Conservation (phyloP, 2,329 filamentous ascomycete species). For the Diplodia scrobiculata region DNA sequence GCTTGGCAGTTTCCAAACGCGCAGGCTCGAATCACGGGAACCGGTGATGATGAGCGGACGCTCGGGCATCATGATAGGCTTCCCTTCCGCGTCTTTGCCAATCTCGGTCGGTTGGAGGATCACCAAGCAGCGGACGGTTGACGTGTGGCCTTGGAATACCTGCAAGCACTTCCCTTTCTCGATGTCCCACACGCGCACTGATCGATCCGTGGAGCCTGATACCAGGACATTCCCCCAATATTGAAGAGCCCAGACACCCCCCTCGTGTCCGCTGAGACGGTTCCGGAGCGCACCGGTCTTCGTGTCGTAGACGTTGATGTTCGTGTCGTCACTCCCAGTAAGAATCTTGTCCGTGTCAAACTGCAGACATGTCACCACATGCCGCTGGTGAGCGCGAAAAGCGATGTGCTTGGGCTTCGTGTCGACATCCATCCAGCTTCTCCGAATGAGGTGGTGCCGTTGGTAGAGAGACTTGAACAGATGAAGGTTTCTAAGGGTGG, state of each 20-base stretch:
- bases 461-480: slow-evolving; percentile 96
- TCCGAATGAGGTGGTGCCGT: slow-evolving; percentile 84
- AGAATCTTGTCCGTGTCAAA: slow-evolving; percentile 98
- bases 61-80: slow-evolving; percentile 83
- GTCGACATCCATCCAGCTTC: slow-evolving; percentile 84
- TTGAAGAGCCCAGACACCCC: slow-evolving; percentile 95
- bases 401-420: slow-evolving; percentile 87
- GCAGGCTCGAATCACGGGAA: slow-evolving; percentile 87
- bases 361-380: slow-evolving; percentile 96
- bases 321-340: slow-evolving; percentile 94
- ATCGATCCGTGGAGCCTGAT: slow-evolving; percentile 92
- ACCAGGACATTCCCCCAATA: slow-evolving; percentile 95
- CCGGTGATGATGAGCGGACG: slow-evolving; percentile 97
- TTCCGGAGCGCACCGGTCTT: slow-evolving; percentile 84
- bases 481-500: slow-evolving; percentile 79
- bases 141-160: slow-evolving; percentile 96
- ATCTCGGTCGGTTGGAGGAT: slow-evolving; percentile 86
- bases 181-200: slow-evolving; percentile 99
- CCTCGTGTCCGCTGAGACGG: slow-evolving; percentile 89
- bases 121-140: slow-evolving; percentile 91
- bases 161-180: slow-evolving; percentile 90
- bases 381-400: slow-evolving; percentile 91
- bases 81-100: slow-evolving; percentile 70
- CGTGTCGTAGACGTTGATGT: slow-evolving; percentile 97
- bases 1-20: slow-evolving; percentile 91